A percentile compares a stretch with the other conserved stretches of the same genome.
Evolutionary conservation across 2,329 filamentous ascomycete genomes (phyloP).

Genomic region (Anisogramma anomala): DNA sequence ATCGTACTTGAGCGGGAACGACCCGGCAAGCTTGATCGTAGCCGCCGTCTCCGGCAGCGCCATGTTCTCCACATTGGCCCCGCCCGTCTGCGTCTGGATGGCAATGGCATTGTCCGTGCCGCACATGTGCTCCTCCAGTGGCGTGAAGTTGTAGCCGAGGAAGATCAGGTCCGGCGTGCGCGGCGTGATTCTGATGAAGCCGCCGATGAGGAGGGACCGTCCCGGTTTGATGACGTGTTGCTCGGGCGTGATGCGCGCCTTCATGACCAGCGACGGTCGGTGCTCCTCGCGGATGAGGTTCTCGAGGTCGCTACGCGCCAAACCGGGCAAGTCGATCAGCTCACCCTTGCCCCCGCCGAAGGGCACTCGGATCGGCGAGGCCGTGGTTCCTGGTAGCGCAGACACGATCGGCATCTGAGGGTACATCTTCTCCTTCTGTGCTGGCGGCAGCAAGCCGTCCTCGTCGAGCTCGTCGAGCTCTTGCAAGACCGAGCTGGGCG

Average conservation of each 20-base stretch:
- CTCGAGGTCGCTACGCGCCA: constrained; percentile 64
- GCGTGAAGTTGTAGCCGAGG: constrained; percentile 77
- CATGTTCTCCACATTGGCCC: constrained; percentile 52
- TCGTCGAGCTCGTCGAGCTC: constrained; percentile 25
- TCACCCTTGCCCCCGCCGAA: constrained; percentile 82
- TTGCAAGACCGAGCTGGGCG: constrained; percentile 4
- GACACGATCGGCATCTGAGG: constrained; percentile 81
- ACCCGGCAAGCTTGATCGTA: constrained; percentile 58
- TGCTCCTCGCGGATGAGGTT: constrained; percentile 56
- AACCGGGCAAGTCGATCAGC: constrained; percentile 81
- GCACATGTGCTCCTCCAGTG: constrained; percentile 65
- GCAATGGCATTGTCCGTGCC: constrained; percentile 66
- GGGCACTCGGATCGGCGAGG: constrained; percentile 83
- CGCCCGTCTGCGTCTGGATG: constrained; percentile 54
- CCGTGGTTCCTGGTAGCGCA: constrained; percentile 81
- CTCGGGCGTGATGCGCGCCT: constrained; percentile 57
- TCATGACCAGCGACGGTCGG: constrained; percentile 65
- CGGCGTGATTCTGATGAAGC: constrained; percentile 79
- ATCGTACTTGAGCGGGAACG: constrained; percentile 65
- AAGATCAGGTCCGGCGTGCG: constrained; percentile 52
- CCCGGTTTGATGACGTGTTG: constrained; percentile 62
- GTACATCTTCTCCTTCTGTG: constrained; percentile 60
- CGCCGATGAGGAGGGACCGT: constrained; percentile 73
- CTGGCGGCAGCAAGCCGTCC: constrained; percentile 59
- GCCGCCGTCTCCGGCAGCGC: constrained; percentile 44